phyloP scores from a whole-genome alignment of 495 filamentous ascomycete species.

The Aspergillus nidulans region DNA sequence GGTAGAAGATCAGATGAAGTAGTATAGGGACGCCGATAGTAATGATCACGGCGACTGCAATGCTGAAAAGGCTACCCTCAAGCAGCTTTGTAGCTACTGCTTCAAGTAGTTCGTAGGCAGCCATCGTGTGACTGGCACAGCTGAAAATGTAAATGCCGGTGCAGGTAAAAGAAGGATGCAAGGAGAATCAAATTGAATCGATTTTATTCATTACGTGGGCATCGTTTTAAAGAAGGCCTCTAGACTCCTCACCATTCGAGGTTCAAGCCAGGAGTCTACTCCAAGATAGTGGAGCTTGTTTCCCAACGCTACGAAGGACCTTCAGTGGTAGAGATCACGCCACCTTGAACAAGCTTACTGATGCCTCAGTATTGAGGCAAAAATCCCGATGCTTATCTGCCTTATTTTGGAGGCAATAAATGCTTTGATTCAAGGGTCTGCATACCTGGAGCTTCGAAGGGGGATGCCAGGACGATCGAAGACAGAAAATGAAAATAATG shows the following conservation, averaged over 20 bases:
- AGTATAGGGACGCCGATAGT: conserved; percentile 70
- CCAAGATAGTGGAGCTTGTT: not conserved
- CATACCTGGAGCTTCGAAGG: conserved; percentile 16
- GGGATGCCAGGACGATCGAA: conserved; percentile 2
- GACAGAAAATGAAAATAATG: not conserved
- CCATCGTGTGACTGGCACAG: conserved; percentile 9
- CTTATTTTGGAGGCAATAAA: not conserved
- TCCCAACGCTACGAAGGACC: conserved; percentile 1
- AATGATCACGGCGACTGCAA: conserved; percentile 63
- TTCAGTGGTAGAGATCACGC: conserved; percentile 14
- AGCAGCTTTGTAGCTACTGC: conserved; percentile 40
- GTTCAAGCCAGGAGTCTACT: not conserved
- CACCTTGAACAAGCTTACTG: conserved; percentile 6
- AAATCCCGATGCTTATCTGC: not conserved
- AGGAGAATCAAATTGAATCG: not conserved
- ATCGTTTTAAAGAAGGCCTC: not conserved
- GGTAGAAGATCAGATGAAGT: conserved; percentile 73
- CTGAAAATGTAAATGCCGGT: not conserved
- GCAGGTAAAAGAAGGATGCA: not conserved
- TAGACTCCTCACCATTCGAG: not conserved
- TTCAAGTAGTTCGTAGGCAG: conserved; percentile 24
- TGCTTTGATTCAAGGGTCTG: not conserved
- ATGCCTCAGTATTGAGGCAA: conserved; percentile 3
- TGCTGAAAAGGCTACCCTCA: conserved; percentile 40
- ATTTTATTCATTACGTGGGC: not conserved